Evolutionary conservation across 2,329 filamentous ascomycete species (phyloP).

Genomic region (Aspergillus niger): DNA sequence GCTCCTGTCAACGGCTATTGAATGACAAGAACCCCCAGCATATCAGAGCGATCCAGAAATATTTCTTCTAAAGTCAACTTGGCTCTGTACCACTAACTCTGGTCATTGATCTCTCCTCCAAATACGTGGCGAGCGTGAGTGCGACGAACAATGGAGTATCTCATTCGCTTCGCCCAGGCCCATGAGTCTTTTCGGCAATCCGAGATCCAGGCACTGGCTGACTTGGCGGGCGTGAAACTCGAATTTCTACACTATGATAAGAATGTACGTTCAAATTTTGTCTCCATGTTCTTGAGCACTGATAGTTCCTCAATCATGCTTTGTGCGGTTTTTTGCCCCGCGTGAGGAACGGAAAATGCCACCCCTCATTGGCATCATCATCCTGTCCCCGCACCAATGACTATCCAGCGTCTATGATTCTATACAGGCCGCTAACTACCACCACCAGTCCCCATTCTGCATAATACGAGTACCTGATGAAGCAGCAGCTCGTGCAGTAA

Average conservation of each 20-base stretch:
- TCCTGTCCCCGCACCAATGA: conserved; percentile 1
- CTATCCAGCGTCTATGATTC: not conserved
- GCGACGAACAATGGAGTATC: conserved; percentile 64
- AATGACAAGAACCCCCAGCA: not conserved
- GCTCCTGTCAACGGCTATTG: not conserved
- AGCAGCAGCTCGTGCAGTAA: conserved; percentile 65
- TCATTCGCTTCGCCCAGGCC: conserved; percentile 84
- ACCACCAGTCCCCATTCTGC: conserved; percentile 79
- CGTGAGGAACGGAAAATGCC: not conserved
- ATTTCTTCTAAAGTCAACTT: too few relatives aligned
- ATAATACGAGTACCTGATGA: conserved; percentile 69
- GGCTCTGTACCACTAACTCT: not conserved
- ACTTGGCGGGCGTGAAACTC: conserved; percentile 66
- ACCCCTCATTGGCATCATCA: not conserved
- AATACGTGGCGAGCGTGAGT: not conserved
- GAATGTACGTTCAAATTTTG: conserved; percentile 58
- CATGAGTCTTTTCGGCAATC: conserved; percentile 89
- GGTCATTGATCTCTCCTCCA: not conserved
- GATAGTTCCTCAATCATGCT: not conserved
- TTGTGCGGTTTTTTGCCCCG: not conserved
- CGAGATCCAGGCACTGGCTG: conserved; percentile 79
- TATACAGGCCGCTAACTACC: not conserved
- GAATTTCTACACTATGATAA: conserved; percentile 74
- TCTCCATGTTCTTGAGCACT: conserved; percentile 2
- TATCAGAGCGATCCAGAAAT: not conserved